phyloP scores from a whole-genome alignment of 306 rosid genomes.

The Ammopiptanthus mongolicus region DNA sequence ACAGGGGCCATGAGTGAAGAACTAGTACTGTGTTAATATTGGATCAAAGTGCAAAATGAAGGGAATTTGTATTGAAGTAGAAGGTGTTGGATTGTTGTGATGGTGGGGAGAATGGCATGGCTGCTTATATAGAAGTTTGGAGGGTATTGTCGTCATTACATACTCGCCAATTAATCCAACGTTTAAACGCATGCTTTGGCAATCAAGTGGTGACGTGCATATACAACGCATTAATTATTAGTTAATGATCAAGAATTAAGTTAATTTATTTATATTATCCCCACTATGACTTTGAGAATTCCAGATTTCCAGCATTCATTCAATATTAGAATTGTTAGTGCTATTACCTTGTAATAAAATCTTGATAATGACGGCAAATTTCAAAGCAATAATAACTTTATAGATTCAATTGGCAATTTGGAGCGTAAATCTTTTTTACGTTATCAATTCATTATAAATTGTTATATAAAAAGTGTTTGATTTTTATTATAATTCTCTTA shows the following conservation, averaged over 20 bases:
- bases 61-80: background rate
- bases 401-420: too few species aligned
- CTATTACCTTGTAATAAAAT: background rate
- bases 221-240: background rate
- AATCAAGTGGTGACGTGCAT: background rate
- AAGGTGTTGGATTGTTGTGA: conserved; percentile 1
- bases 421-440: too few species aligned
- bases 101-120: background rate
- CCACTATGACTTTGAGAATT: background rate
- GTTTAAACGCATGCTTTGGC: background rate
- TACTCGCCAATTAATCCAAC: background rate
- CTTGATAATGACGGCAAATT: background rate
- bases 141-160: conserved; percentile 19
- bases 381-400: too few species aligned
- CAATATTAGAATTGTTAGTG: background rate
- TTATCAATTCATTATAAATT: too few species aligned
- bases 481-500: too few species aligned
- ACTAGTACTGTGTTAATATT: too few species aligned
- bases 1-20: conserved; percentile 49
- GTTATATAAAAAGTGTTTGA: too few species aligned
- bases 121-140: conserved; percentile 35
- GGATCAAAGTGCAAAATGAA: background rate
- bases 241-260: background rate
- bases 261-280: background rate
- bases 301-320: background rate